Base-by-base conservation (phyloP, 345 rosid species). In the Melaleuca alternifolia region DNA sequence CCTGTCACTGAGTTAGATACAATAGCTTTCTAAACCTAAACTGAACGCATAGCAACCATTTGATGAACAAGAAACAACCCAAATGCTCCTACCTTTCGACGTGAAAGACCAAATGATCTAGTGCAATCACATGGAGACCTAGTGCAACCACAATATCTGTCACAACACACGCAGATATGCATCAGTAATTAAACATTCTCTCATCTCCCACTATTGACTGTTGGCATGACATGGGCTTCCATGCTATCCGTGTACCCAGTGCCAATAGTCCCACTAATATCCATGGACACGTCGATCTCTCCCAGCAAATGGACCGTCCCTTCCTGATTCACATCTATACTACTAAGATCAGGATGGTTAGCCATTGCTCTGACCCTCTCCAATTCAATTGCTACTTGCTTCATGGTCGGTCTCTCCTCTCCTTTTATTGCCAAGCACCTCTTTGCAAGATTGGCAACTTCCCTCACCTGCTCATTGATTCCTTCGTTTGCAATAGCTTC, bases 401-500 rank as follows among this genome's bases (percentile, higher is more conserved):
- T 88, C 92, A 89, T 91, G 46, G 88, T 86, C 0, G 93, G 93
- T 33, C 91, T 82, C 65, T 91, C 89, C 84, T 89, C 87, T 10
- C 93, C 92, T 77, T 82, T 90, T 46, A 88, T 18, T 26, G 56
- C 76, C 87, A 92, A 26, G 84, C 93, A 92, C 24, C 85, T 76
- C 76, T 26, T 89, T 41, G 91, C 88, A 5, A 90, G 84, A 6
- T 20, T 44, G 5, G 91, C 90, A 33, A 89, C 88, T 83, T 84
- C 86, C 83, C 44, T 90, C 7, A 90, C 3, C 62, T 88, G 91
- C 3, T 89, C 85, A 0, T 3, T n/a, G 16, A 54, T 53, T 21
- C 76, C 87, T 2, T 85, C 89, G 11, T 85, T 50, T 28, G 85
- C 14, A 10, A 91, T 28, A 11, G 1, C 13, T 2, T 18, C 30